Evolutionary conservation across 2,329 filamentous ascomycete species (phyloP).

Genomic region (Claviceps spartinae): DNA sequence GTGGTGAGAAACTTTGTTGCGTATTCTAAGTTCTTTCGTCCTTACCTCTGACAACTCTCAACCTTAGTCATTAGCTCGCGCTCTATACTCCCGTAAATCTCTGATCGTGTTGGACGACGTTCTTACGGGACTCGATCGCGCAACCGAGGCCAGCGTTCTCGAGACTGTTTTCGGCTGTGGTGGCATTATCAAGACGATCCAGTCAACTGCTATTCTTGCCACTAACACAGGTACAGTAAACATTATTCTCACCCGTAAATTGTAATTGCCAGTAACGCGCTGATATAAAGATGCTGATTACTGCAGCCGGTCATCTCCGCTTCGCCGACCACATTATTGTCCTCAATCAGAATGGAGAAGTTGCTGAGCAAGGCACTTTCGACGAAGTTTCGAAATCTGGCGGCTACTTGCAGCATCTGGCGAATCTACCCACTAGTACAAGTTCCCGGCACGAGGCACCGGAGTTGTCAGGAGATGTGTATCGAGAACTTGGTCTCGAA

Average conservation of each 20-base stretch:
- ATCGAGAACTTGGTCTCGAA: constrained; percentile 8
- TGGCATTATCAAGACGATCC: constrained; percentile 16
- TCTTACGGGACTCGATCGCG: constrained; percentile 21
- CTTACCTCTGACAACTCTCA: background rate
- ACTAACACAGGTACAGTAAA: constrained; percentile 14
- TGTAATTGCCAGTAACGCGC: too few relatives aligned
- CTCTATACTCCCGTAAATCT: constrained; percentile 11
- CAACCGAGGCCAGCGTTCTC: constrained; percentile 25
- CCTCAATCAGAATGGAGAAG: constrained; percentile 10
- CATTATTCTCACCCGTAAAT: background rate
- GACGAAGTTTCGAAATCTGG: constrained; percentile 5
- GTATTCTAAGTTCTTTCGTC: background rate
- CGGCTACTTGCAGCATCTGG: constrained; percentile 4
- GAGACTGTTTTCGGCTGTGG: constrained; percentile 19
- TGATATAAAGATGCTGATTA: background rate
- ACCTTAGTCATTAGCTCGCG: constrained; percentile 12
- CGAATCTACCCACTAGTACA: background rate
- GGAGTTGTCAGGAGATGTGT: constrained; percentile 9
- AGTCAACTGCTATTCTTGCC: constrained; percentile 14
- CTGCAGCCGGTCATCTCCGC: constrained; percentile 10
- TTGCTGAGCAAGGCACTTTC: constrained; percentile 11
- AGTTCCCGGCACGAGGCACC: constrained; percentile 1
- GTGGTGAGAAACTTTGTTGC: constrained; percentile 6
- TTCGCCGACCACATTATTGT: constrained; percentile 14
- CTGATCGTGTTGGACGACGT: constrained; percentile 21